A percentile compares a stretch with the other conserved stretches of the same genome.
Evolutionary conservation across 345 rosid species (phyloP).

Genomic region (Angophora floribunda): DNA sequence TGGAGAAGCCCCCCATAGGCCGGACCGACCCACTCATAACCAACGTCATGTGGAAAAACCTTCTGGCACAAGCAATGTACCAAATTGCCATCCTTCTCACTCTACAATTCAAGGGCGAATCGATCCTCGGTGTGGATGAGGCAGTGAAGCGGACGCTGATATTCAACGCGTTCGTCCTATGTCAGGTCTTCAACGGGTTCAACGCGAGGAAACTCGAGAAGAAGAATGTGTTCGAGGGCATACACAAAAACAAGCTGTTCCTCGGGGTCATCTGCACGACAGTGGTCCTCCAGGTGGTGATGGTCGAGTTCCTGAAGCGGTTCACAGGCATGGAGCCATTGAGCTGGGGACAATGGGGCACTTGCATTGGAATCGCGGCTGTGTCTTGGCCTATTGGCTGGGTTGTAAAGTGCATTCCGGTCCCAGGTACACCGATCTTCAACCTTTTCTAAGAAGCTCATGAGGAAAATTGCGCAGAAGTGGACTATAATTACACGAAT

Average conservation of each 20-base stretch:
- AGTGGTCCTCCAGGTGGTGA: constrained; percentile 39
- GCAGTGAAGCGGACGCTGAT: constrained; percentile 52
- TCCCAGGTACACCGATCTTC: too few species aligned
- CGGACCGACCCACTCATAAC: constrained; percentile 52
- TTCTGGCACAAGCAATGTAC: constrained; percentile 51
- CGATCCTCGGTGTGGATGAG: constrained; percentile 35
- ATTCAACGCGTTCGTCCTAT: constrained; percentile 51
- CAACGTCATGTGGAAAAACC: constrained; percentile 71
- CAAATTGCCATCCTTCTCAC: constrained; percentile 47
- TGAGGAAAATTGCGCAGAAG: too few species aligned
- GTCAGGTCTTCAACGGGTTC: constrained; percentile 69
- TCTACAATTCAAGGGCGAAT: constrained; percentile 48
- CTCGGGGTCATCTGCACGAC: neutral
- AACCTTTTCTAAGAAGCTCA: too few species aligned
- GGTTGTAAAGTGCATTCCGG: too few species aligned
- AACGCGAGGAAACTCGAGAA: constrained; percentile 62
- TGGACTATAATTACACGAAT: too few species aligned
- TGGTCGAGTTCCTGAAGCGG: neutral
- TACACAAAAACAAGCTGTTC: constrained; percentile 13
- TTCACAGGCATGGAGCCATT: too few species aligned
- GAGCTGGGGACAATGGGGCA: too few species aligned
- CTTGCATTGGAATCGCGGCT: too few species aligned
- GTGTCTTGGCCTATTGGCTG: too few species aligned
- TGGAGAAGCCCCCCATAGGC: constrained; percentile 53
- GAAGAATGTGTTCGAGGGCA: constrained; percentile 52